A percentile compares a stretch with the other conserved stretches of the same genome.
Conservation (phyloP, 1,139 yeast species). For the Lizanozyma gosingica region DNA sequence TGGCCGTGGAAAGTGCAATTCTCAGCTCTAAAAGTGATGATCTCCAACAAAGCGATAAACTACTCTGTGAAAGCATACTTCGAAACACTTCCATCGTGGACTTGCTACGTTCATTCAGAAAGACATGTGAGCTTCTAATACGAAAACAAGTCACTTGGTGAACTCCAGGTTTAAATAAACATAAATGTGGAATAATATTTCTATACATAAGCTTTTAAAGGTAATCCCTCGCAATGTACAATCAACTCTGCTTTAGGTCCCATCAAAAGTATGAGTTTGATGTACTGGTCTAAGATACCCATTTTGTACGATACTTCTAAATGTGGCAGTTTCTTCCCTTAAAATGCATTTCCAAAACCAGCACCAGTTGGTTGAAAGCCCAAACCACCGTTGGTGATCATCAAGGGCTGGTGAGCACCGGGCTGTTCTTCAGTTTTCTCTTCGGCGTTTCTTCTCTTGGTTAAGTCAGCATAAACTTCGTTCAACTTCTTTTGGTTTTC, state of each 20-base stretch:
- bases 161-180: constrained; percentile 1
- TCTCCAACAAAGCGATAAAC: constrained; percentile 3
- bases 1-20: constrained; percentile 9
- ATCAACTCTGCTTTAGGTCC: neutral
- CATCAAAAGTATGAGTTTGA: no score
- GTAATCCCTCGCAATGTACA: no score
- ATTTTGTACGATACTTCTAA: constrained; percentile 1
- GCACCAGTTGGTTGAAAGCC: constrained; percentile 62
- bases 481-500: constrained; percentile 66
- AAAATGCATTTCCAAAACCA: constrained; percentile 53
- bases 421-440: constrained; percentile 42
- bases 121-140: constrained; percentile 8
- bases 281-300: no score
- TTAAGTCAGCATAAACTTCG: constrained; percentile 62
- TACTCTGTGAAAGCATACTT: constrained; percentile 11
- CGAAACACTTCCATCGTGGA: constrained; percentile 11
- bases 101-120: constrained; percentile 12
- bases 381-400: constrained; percentile 59
- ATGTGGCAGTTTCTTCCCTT: neutral
- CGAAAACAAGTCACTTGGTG: constrained; percentile 3
- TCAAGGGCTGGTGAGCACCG: constrained; percentile 39
- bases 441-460: constrained; percentile 58
- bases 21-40: constrained; percentile 2
- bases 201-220: no score
- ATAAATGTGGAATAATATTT: constrained; percentile 2